A percentile compares a stretch with the other conserved stretches of the same genome.
Conservation (phyloP, 2,329 filamentous ascomycete genomes). For the Clonostachys sp. region DNA sequence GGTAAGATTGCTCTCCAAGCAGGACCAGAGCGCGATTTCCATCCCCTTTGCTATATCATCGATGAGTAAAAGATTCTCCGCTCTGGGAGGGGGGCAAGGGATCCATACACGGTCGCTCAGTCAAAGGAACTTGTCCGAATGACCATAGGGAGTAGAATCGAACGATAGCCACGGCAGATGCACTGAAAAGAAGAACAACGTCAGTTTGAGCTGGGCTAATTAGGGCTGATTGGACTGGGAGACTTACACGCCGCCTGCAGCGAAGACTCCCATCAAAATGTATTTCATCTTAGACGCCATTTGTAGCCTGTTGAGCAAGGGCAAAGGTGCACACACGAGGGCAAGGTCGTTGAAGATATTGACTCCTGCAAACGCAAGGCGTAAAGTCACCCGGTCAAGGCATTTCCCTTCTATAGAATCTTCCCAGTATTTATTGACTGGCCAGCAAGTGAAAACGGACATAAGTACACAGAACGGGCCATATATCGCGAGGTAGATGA, state of each 20-base stretch:
- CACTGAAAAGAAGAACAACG: slow-evolving; percentile 3
- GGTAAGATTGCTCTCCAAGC: slow-evolving; percentile 23
- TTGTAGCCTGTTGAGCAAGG: slow-evolving; percentile 25
- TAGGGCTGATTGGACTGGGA: background rate
- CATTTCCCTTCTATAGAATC: slow-evolving; percentile 12
- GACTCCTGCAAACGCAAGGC: slow-evolving; percentile 19
- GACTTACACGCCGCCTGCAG: slow-evolving; percentile 27
- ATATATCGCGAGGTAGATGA: slow-evolving; percentile 13
- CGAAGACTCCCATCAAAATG: slow-evolving; percentile 31
- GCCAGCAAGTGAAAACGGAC: slow-evolving; percentile 16
- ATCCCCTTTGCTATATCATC: slow-evolving; percentile 7
- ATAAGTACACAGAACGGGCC: slow-evolving; percentile 10
- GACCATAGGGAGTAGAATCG: slow-evolving; percentile 11
- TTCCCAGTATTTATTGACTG: slow-evolving; percentile 18
- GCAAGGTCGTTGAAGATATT: slow-evolving; percentile 23
- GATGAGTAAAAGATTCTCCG: background rate
- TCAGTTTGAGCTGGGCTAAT: background rate
- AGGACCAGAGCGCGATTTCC: slow-evolving; percentile 18
- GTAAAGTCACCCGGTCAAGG: slow-evolving; percentile 11
- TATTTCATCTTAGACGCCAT: slow-evolving; percentile 31
- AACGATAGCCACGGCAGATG: slow-evolving; percentile 15
- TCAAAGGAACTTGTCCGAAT: slow-evolving; percentile 7
- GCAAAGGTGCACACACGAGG: slow-evolving; percentile 17
- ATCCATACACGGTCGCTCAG: slow-evolving; percentile 1
- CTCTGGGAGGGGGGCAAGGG: background rate